phyloP scores from a whole-genome alignment of 495 filamentous ascomycete genomes.

The Lepidopterella palustris region DNA sequence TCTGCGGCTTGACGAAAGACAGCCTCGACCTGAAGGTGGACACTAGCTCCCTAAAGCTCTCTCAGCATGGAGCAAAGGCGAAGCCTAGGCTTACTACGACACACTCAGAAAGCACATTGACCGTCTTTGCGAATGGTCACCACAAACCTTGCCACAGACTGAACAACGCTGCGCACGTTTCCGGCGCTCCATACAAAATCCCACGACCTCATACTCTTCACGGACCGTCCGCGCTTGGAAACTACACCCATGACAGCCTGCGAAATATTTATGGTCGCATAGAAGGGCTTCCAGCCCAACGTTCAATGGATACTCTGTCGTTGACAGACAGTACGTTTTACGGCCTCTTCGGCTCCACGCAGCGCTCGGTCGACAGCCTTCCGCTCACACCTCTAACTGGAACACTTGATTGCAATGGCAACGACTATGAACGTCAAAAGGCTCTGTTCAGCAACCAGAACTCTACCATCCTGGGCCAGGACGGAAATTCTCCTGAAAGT shows the following conservation, averaged over 20 bases:
- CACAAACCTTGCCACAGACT: slow-evolving; percentile 90
- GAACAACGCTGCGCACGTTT: slow-evolving; percentile 77
- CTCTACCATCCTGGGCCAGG: slow-evolving; percentile 7
- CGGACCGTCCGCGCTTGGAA: slow-evolving; percentile 31
- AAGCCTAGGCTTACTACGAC: slow-evolving; percentile 72
- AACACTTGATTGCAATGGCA: slow-evolving; percentile 12
- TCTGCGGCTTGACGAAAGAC: slow-evolving; percentile 90
- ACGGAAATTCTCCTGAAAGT: slow-evolving; percentile 22
- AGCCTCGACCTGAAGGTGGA: slow-evolving; percentile 61
- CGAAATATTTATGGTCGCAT: neutral
- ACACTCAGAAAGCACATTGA: slow-evolving; percentile 76
- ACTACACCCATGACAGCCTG: slow-evolving; percentile 6
- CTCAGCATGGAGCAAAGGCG: slow-evolving; percentile 46
- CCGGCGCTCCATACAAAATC: slow-evolving; percentile 73
- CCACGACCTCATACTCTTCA: slow-evolving; percentile 66
- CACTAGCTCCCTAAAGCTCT: slow-evolving; percentile 50
- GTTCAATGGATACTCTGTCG: slow-evolving; percentile 22
- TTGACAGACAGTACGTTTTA: slow-evolving; percentile 23
- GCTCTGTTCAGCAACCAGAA: slow-evolving; percentile 13
- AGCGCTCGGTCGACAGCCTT: slow-evolving; percentile 29
- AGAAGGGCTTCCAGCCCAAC: slow-evolving; percentile 7
- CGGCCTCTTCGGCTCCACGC: slow-evolving; percentile 17
- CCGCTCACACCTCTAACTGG: slow-evolving; percentile 23
- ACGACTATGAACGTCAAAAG: slow-evolving; percentile 13
- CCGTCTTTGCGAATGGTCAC: slow-evolving; percentile 86